Evolutionary conservation across 176 grass and related monocot species (phyloP).

Genomic region (Aegilops longissima): DNA sequence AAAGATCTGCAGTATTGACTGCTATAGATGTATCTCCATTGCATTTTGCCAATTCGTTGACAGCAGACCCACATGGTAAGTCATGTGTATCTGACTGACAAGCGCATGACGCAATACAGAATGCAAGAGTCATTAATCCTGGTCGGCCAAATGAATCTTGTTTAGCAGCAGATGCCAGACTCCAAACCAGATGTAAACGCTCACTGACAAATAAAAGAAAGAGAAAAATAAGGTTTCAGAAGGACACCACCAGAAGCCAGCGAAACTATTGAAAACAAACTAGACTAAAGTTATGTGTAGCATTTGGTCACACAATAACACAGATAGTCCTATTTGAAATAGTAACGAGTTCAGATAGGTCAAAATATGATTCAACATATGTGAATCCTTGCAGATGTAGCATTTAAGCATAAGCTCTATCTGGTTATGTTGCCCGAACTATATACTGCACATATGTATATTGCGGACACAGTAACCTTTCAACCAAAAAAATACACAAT

Average conservation of each 20-base stretch:
- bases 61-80: constrained; percentile 28
- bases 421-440: not conserved
- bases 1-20: constrained; percentile 52
- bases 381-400: not conserved
- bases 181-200: constrained; percentile 68
- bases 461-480: not conserved
- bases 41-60: constrained; percentile 38
- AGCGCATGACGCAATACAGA: constrained; percentile 72
- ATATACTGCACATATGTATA: not conserved
- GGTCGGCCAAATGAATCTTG: constrained; percentile 86
- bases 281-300: not conserved
- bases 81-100: constrained; percentile 49
- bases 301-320: constrained; percentile 19
- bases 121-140: constrained; percentile 93
- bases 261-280: constrained; percentile 24
- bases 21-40: constrained; percentile 20
- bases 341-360: not conserved
- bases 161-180: constrained; percentile 66
- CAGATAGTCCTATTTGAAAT: not conserved
- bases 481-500: not conserved
- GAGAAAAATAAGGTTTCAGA: not conserved
- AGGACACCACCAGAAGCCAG: constrained; percentile 7
- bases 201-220: constrained; percentile 54
- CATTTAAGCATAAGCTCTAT: constrained; percentile 8
- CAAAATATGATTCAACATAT: not conserved